Base-by-base conservation (phyloP, 2,329 filamentous ascomycete genomes). In the Aspergillus carbonarius region DNA sequence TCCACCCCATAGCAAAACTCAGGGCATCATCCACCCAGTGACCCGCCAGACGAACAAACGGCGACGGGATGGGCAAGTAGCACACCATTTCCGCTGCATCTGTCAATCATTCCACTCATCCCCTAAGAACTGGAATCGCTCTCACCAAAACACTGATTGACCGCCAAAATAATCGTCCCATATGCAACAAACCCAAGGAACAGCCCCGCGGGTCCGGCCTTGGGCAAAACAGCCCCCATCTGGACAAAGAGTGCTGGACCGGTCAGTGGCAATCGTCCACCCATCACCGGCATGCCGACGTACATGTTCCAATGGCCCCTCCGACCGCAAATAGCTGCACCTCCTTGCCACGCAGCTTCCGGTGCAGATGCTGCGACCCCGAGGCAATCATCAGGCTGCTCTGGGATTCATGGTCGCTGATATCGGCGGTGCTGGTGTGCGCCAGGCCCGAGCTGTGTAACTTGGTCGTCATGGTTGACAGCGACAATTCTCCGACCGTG, bases 301-400 rank as follows among this genome's bases (percentile, higher is more conserved):
- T 63, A 70, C 70, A 70, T n/a, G 71, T 73, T 20, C 72, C 71
- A 54, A 73, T 74, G 8, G 72, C 70, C 30, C 72, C 71, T 17
- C 71, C 72, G 15, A 74, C 69, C 2, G 72, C 72, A 59, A 72
- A 67, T 1, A 74, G 64, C 55, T 75, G 72, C 8, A 74, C 65
- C 50, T 74, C 70, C 49, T 68, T 69, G 10, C 70, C 68, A 32
- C 68, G 57, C 12, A 74, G 60, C 53, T 68, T 71, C 4, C 72
- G 67, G 52, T 75, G 71, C 5, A 75, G 65, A 32, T 65, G 53
- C 50, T 64, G 63, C 23, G 63, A 65, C 15, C 61, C 60, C 1
- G 63, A 48, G 0, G 59, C 59, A 15, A 60, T 56, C 7, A 48
- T 17, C 12, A 10, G 51, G n/a, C 2, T 32, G 12, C 20, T 37